These are phyloP conservation scores for Phytophthora pluvialis DNA, from an alignment of 352 stramenopile species.

Conservation along the genomic window DNA sequence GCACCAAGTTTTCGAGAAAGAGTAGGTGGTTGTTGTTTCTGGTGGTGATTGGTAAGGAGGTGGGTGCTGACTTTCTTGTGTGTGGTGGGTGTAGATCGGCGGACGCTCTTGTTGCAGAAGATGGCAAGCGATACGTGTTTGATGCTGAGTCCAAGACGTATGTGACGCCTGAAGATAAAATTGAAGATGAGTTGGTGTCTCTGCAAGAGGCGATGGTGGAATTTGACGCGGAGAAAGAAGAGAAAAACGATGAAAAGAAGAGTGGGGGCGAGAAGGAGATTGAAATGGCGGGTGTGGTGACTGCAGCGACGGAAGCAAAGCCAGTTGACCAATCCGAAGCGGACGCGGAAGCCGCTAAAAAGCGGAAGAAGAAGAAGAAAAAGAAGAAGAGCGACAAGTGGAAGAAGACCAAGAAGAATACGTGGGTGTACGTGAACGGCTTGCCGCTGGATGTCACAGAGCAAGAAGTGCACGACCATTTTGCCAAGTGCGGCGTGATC, in stretches of 20 bases:
- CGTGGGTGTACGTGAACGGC: constrained; percentile 97
- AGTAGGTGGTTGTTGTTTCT: constrained; percentile 29
- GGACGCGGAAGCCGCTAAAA: constrained; percentile 37
- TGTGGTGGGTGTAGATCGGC: constrained; percentile 30
- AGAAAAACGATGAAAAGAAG: constrained; percentile 33
- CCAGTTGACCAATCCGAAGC: constrained; percentile 3
- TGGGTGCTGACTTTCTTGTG: constrained; percentile 1
- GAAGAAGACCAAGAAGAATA: constrained; percentile 88
- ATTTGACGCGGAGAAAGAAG: constrained; percentile 15
- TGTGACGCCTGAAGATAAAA: constrained; percentile 75
- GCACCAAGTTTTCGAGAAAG: constrained; percentile 64
- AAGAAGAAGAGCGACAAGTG: constrained; percentile 84
- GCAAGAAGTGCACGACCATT: constrained; percentile 94
- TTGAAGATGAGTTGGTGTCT: constrained; percentile 70
- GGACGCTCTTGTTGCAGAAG: constrained; percentile 63
- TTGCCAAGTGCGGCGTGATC: constrained; percentile 95
- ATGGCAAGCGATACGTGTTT: constrained; percentile 77
- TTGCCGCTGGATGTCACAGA: constrained; percentile 93
- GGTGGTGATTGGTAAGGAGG: neutral
- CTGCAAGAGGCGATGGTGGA: constrained; percentile 56
- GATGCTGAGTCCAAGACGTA: constrained; percentile 71
- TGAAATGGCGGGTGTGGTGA: constrained; percentile 14
- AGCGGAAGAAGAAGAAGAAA: constrained; percentile 82
- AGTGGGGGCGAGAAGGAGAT: constrained; percentile 53
- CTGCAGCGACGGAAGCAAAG: constrained; percentile 5